A percentile compares a stretch with the other conserved stretches of the same genome.
phyloP scores from a whole-genome alignment of 2,329 filamentous ascomycete species.

The Helicocarpus griseus region DNA sequence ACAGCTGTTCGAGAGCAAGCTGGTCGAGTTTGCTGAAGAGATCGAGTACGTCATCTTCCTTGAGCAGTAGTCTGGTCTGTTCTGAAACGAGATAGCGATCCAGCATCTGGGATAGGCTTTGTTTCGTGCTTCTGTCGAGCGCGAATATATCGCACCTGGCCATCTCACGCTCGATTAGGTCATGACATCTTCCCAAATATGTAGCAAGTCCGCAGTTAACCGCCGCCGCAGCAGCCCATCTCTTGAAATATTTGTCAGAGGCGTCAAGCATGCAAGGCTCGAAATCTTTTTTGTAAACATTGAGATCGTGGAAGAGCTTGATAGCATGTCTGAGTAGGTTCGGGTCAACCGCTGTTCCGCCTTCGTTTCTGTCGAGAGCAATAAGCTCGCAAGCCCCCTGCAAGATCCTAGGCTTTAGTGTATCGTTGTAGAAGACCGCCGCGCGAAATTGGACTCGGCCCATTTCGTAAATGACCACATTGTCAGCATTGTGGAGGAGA shows the following conservation, averaged over 20 bases:
- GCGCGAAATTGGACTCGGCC: conserved; percentile 65
- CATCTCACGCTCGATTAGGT: conserved; percentile 62
- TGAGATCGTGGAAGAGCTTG: conserved; percentile 74
- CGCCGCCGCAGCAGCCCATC: conserved; percentile 60
- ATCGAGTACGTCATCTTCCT: conserved; percentile 57
- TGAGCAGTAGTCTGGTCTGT: conserved; percentile 57
- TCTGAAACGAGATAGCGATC: conserved; percentile 62
- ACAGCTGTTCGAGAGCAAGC: conserved; percentile 63
- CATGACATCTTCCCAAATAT: conserved; percentile 63
- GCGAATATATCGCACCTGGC: conserved; percentile 69
- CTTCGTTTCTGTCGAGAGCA: conserved; percentile 55
- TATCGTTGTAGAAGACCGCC: conserved; percentile 45
- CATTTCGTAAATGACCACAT: conserved; percentile 69
- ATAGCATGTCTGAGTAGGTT: conserved; percentile 64
- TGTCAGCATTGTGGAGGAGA: conserved; percentile 61
- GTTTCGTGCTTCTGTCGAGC: conserved; percentile 73
- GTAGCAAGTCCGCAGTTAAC: conserved; percentile 54
- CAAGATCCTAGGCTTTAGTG: conserved; percentile 46
- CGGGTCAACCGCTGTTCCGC: conserved; percentile 47
- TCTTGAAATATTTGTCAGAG: conserved; percentile 58
- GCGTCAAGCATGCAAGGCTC: conserved; percentile 62
- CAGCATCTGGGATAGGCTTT: conserved; percentile 61
- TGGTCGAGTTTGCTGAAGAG: conserved; percentile 64
- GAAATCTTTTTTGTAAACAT: conserved; percentile 69
- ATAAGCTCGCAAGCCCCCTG: conserved; percentile 69